Percentiles rank a stretch among this genome's conserved stretches.
Evolutionary conservation across 2,329 filamentous ascomycete genomes (phyloP).

Genomic region (Cladorrhinum sp.): DNA sequence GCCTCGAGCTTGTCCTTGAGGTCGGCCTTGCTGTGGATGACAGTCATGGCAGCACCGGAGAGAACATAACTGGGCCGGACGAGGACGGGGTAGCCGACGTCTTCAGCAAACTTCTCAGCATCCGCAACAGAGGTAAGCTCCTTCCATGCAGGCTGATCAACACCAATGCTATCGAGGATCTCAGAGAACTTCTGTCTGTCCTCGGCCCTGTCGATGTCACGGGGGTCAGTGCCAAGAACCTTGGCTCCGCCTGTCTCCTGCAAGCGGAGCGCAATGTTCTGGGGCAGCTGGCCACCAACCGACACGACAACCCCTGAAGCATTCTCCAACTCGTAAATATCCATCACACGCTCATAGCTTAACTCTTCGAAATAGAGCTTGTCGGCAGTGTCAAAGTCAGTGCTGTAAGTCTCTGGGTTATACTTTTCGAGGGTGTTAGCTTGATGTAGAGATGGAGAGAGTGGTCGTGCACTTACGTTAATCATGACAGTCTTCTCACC

Average conservation of each 20-base stretch:
- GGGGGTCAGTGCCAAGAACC: slow-evolving; percentile 86
- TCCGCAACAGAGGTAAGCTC: slow-evolving; percentile 87
- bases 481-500: slow-evolving; percentile 99
- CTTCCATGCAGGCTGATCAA: slow-evolving; percentile 97
- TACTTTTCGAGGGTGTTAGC: slow-evolving; percentile 39
- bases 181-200: slow-evolving; percentile 98
- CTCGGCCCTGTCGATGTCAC: slow-evolving; percentile 96
- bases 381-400: slow-evolving; percentile 87
- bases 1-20: slow-evolving; percentile 93
- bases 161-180: slow-evolving; percentile 92
- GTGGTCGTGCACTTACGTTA: slow-evolving; percentile 56
- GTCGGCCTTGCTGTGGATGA: slow-evolving; percentile 83
- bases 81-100: slow-evolving; percentile 89
- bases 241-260: slow-evolving; percentile 89
- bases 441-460: neutral
- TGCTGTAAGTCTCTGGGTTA: slow-evolving; percentile 77
- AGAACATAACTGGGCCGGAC: slow-evolving; percentile 94
- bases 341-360: slow-evolving; percentile 96
- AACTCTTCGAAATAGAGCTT: slow-evolving; percentile 96
- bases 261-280: slow-evolving; percentile 93
- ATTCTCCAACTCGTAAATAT: slow-evolving; percentile 92
- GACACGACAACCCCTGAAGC: slow-evolving; percentile 89
- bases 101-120: slow-evolving; percentile 80
- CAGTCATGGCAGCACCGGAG: slow-evolving; percentile 97
- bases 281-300: slow-evolving; percentile 91